Percentiles rank a stretch among this genome's conserved stretches.
Evolutionary conservation across 345 rosid species (phyloP).

Genomic region (Hibiscus trionum): DNA sequence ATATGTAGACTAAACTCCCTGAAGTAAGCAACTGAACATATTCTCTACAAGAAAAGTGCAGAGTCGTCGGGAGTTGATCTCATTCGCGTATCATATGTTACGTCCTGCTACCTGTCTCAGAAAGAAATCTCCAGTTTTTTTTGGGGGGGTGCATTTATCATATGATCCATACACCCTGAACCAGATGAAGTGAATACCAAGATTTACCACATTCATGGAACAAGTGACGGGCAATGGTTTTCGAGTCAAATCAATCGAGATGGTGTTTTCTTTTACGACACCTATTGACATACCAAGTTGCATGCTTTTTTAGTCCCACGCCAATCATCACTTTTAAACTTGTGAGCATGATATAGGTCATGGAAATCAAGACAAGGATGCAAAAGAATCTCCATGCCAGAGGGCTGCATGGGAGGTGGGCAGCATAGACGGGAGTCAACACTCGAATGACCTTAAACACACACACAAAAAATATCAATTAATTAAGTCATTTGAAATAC

Average conservation of each 20-base stretch:
- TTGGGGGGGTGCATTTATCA: neutral
- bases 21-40: neutral
- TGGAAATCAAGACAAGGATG: slow-evolving; percentile 43
- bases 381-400: slow-evolving; percentile 66
- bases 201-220: neutral
- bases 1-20: neutral
- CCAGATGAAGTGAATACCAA: neutral
- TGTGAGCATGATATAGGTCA: slow-evolving; percentile 82
- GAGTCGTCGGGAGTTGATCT: neutral
- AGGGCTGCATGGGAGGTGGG: slow-evolving; percentile 58
- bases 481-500: neutral
- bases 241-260: slow-evolving; percentile 19
- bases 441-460: slow-evolving; percentile 78
- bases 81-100: neutral
- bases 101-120: neutral
- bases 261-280: slow-evolving; percentile 6
- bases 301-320: slow-evolving; percentile 76
- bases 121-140: neutral
- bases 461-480: neutral
- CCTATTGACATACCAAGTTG: slow-evolving; percentile 76
- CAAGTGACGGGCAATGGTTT: neutral
- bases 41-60: neutral
- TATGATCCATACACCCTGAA: neutral
- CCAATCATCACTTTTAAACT: slow-evolving; percentile 77
- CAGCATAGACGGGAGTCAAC: slow-evolving; percentile 73